Conservation (phyloP, 2,329 filamentous ascomycete species). For the Helicocarpus griseus region DNA sequence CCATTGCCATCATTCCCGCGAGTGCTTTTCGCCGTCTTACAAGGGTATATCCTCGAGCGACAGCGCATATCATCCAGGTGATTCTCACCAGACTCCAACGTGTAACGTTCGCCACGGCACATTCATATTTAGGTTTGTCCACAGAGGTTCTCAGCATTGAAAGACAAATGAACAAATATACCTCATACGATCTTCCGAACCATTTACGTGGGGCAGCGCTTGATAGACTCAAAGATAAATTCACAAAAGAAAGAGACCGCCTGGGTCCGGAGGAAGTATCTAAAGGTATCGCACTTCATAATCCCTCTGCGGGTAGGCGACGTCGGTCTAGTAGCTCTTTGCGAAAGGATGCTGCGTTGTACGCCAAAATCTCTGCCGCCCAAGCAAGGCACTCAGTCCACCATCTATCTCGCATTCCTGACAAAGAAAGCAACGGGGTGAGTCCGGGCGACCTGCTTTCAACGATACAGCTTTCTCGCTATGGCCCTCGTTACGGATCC, state of each 20-base stretch:
- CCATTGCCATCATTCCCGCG: conserved; percentile 94
- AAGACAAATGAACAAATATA: conserved; percentile 87
- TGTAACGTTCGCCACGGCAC: conserved; percentile 88
- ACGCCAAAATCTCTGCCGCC: conserved; percentile 49
- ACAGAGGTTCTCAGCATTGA: conserved; percentile 89
- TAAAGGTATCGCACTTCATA: conserved; percentile 94
- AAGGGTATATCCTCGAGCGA: conserved; percentile 88
- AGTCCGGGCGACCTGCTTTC: conserved; percentile 71
- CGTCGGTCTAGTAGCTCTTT: conserved; percentile 65
- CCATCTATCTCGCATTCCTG: conserved; percentile 16
- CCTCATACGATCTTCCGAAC: conserved; percentile 82
- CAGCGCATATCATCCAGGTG: conserved; percentile 94
- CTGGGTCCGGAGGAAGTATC: conserved; percentile 69
- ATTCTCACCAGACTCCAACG: conserved; percentile 89
- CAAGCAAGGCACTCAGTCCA: conserved; percentile 23
- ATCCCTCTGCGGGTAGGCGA: conserved; percentile 55
- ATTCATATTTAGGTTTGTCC: conserved; percentile 86
- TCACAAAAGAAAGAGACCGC: conserved; percentile 71
- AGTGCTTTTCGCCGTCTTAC: conserved; percentile 91
- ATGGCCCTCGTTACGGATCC: conserved; percentile 40
- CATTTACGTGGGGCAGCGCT: conserved; percentile 76
- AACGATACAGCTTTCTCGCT: conserved; percentile 62
- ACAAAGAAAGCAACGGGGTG: conserved; percentile 36
- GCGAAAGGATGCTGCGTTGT: conserved; percentile 68
- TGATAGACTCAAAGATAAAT: conserved; percentile 84